A percentile compares a stretch with the other conserved stretches of the same genome.
These are phyloP conservation scores for Backusella westeae DNA, from an alignment of 192 early-diverging fungal species.

Conservation along the genomic window DNA sequence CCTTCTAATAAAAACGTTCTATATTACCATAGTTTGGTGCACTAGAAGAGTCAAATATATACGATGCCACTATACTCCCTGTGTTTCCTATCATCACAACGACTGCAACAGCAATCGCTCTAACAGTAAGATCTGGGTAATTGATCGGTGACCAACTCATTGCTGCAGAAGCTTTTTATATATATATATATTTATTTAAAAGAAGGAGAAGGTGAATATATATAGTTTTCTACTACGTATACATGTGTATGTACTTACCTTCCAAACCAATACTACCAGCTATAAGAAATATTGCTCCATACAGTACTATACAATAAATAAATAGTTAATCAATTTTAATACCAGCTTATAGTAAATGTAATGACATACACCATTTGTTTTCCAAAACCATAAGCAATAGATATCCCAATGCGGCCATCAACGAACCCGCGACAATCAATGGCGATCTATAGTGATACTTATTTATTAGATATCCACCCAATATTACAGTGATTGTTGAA, in stretches of 20 bases:
- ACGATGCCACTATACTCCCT: constrained; percentile 29
- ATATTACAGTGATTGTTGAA: constrained; percentile 5
- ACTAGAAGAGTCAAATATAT: constrained; percentile 14
- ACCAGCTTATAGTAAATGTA: background rate
- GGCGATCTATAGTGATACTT: constrained; percentile 15
- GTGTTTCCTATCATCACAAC: constrained; percentile 27
- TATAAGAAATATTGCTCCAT: background rate
- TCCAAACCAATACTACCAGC: background rate
- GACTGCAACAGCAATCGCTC: constrained; percentile 20
- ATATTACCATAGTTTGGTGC: constrained; percentile 22
- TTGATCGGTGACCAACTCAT: constrained; percentile 26
- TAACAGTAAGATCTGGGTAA: constrained; percentile 14
- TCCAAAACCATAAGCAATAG: constrained; percentile 14
- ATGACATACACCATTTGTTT: constrained; percentile 23
- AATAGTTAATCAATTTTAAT: background rate
- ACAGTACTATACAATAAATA: background rate
- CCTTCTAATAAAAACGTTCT: background rate
- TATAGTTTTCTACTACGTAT: background rate
- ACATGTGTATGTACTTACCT: background rate
- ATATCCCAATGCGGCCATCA: constrained; percentile 16
- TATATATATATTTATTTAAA: no score
- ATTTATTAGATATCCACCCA: constrained; percentile 19
- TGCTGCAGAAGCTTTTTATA: constrained; percentile 9
- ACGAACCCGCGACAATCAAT: constrained; percentile 16
- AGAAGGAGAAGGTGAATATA: background rate